A percentile compares a stretch with the other conserved stretches of the same genome.
Conservation (phyloP, 257 asterid species). For the Solanum chiquidenum region DNA sequence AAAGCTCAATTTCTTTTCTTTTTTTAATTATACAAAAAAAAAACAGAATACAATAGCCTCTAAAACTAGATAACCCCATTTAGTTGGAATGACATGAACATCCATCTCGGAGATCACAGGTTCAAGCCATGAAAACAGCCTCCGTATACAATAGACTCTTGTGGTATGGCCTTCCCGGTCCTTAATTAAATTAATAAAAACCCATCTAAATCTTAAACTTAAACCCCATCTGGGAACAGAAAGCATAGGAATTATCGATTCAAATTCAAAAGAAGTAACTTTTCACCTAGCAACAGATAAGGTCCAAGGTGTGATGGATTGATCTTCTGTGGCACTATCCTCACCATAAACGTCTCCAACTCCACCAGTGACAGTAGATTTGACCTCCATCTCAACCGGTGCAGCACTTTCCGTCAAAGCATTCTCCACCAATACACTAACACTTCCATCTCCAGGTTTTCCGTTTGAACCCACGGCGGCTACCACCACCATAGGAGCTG, state of each 20-base stretch:
- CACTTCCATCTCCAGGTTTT: slow-evolving; percentile 56
- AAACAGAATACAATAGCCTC: background rate
- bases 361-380: slow-evolving; percentile 29
- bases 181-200: background rate
- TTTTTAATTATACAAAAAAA: background rate
- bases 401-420: slow-evolving; percentile 23
- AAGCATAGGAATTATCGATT: slow-evolving; percentile 17
- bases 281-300: slow-evolving; percentile 50
- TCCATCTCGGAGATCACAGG: background rate
- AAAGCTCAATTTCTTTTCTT: background rate
- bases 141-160: background rate
- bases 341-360: slow-evolving; percentile 39
- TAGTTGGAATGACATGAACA: background rate
- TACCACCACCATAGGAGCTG: slow-evolving; percentile 40
- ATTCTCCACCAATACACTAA: slow-evolving; percentile 39
- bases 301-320: slow-evolving; percentile 37
- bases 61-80: background rate
- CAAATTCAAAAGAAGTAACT: background rate
- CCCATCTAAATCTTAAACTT: background rate
- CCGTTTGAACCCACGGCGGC: slow-evolving; percentile 68
- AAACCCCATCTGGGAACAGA: background rate
- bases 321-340: slow-evolving; percentile 44
- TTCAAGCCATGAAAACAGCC: background rate
- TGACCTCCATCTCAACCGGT: slow-evolving; percentile 14
- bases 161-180: background rate